Base-by-base conservation (phyloP, 352 stramenopile genomes). In the Bremia lactucae region DNA sequence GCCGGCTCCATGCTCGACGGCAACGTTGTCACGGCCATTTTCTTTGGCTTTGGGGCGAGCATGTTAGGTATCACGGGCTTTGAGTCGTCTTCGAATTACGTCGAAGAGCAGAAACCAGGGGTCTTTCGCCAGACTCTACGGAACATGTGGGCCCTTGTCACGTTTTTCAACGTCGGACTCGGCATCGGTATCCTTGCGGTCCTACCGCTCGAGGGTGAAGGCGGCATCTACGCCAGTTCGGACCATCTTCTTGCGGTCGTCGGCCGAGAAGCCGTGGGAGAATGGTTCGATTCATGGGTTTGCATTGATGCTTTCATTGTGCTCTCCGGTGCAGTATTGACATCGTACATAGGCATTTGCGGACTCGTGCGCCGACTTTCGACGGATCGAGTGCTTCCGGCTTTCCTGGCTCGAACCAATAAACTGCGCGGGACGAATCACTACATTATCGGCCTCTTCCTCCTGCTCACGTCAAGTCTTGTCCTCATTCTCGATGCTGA, bases 61-160 rank as follows among this genome's bases (percentile, higher is more conserved):
- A 87, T 95, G 71, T 62, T 95, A 3, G 85, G 85, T 46, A 85
- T 95, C 50, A 87, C 69, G 7, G 85, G 85, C n/a, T 95, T 95
- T 42, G 85, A 95, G 62, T 83, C 62, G 2, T 87, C 70, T 19
- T 74, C 77, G 3, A 76, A 95, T 34, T 94, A 88, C 55, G 78
- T 95, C 3, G 81, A 95, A 51, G 78, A 91, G 34, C 80, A 94
- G 46, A 46, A 51, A 10, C 62, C 66, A 0, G 76, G 82, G 9
- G 77, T 94, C 11, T 95, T 94, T 21, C 54, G 64, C 34, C 65
- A 72, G 47, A 75, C 66, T 4, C 49, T 79, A 11, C 55, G 65
- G 13, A 61, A 55, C 19, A 61, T 61, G 52, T 61, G 52, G 52
- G 46, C 40, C 2, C 46, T 55, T 1, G 40, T 55, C 7, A 52